These are phyloP conservation scores for Tillandsia leiboldiana DNA, from an alignment of 176 grass and related monocot genomes.

Conservation along the genomic window DNA sequence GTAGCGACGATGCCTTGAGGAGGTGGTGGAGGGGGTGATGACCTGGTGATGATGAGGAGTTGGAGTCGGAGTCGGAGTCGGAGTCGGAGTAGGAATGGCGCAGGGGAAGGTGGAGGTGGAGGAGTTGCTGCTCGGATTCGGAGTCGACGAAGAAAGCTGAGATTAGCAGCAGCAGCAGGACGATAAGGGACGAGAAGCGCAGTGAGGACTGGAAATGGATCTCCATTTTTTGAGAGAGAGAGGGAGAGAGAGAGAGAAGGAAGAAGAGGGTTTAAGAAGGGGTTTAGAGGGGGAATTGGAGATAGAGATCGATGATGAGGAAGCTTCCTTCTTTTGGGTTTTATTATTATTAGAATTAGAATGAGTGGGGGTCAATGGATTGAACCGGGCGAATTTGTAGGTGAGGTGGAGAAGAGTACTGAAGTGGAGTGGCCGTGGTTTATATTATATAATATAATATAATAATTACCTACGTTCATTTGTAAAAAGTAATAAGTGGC, in stretches of 20 bases:
- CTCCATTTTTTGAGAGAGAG: not conserved
- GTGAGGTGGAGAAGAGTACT: too few species aligned
- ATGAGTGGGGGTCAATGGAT: too few species aligned
- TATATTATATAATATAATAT: too few species aligned
- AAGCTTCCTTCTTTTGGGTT: too few species aligned
- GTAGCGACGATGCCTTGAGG: conserved; percentile 48
- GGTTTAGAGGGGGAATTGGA: too few species aligned
- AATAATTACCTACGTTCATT: too few species aligned
- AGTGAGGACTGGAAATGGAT: conserved; percentile 2
- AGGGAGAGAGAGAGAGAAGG: not conserved
- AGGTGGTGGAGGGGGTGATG: conserved; percentile 38
- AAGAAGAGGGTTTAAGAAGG: not conserved
- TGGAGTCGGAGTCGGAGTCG: not conserved
- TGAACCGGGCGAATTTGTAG: too few species aligned
- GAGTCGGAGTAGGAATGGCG: conserved; percentile 5
- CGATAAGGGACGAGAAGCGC: conserved; percentile 6
- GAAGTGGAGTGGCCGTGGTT: too few species aligned
- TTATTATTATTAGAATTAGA: too few species aligned
- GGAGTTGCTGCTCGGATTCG: conserved; percentile 41
- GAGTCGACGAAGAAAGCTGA: conserved; percentile 33
- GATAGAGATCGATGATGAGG: too few species aligned
- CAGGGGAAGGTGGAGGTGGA: conserved; percentile 9
- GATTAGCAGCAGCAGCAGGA: conserved; percentile 7
- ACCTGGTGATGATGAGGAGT: too few species aligned
- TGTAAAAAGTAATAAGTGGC: too few species aligned